A percentile compares a stretch with the other conserved stretches of the same genome.
phyloP scores from a whole-genome alignment of 805 yeast species.

The Komagataella pastoris region DNA sequence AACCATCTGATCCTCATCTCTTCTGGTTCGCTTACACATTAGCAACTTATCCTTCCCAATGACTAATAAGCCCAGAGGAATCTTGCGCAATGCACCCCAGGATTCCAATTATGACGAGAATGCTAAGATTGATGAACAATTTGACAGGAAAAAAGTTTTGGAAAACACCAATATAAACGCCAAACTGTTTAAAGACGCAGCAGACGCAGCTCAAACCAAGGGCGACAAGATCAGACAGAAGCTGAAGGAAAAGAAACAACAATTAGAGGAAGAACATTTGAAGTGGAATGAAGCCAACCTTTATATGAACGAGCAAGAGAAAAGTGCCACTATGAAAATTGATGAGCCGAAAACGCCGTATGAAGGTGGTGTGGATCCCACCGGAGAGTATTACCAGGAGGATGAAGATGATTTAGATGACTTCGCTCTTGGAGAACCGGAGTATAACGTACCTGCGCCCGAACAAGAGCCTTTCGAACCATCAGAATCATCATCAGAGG shows the following conservation, averaged over 20 bases:
- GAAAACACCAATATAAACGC: slow-evolving; percentile 73
- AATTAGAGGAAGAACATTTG: slow-evolving; percentile 27
- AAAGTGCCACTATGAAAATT: slow-evolving; percentile 63
- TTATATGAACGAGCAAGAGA: slow-evolving; percentile 59
- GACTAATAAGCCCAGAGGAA: slow-evolving; percentile 15
- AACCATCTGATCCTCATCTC: slow-evolving; percentile 1
- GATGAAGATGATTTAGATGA: slow-evolving; percentile 41
- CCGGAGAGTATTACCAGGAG: slow-evolving; percentile 63
- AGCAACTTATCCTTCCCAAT: neutral
- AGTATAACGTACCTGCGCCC: slow-evolving; percentile 8
- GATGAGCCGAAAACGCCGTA: slow-evolving; percentile 96
- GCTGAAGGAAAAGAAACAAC: slow-evolving; percentile 21
- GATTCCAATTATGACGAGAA: slow-evolving; percentile 8
- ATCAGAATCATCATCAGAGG: slow-evolving; percentile 8
- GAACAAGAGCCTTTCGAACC: neutral
- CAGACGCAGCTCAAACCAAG: slow-evolving; percentile 8
- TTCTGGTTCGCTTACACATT: slow-evolving; percentile 1
- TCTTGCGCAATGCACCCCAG: slow-evolving; percentile 16
- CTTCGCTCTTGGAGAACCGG: slow-evolving; percentile 47
- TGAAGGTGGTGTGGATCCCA: slow-evolving; percentile 78
- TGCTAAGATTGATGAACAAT: neutral
- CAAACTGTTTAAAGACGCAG: slow-evolving; percentile 17
- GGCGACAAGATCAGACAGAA: slow-evolving; percentile 35
- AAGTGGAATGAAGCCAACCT: slow-evolving; percentile 82
- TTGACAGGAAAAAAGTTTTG: neutral